phyloP scores from a whole-genome alignment of 768 basidiomycete species.

The Mycena capillaripes region DNA sequence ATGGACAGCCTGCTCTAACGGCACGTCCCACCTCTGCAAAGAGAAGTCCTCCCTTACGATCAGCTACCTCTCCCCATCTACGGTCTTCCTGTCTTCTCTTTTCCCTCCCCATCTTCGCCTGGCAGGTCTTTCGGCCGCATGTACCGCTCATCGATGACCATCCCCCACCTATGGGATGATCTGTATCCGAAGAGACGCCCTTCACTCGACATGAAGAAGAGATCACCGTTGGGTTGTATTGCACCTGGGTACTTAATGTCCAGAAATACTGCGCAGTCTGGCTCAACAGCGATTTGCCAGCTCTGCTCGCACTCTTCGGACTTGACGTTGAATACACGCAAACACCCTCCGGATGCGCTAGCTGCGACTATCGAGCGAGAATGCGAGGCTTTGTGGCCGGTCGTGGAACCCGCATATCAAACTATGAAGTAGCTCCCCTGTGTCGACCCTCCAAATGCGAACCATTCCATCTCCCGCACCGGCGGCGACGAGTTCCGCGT shows the following conservation, averaged over 20 bases:
- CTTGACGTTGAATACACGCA: constrained; percentile 25
- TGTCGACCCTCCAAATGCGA: constrained; percentile 36
- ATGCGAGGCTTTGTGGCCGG: constrained; percentile 28
- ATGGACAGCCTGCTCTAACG: too few species aligned
- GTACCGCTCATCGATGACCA: too few species aligned
- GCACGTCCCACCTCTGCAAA: too few species aligned
- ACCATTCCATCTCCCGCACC: constrained; percentile 34
- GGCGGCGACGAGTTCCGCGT: constrained; percentile 36
- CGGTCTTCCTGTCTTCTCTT: too few species aligned
- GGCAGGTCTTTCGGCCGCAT: too few species aligned
- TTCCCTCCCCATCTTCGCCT: too few species aligned
- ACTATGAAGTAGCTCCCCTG: constrained; percentile 32
- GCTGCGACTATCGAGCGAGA: constrained; percentile 32
- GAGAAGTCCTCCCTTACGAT: too few species aligned
- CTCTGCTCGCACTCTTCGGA: constrained; percentile 23
- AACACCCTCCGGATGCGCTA: constrained; percentile 6
- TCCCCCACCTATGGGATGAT: neutral
- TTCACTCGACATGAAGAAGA: constrained; percentile 15
- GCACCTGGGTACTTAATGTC: constrained; percentile 4
- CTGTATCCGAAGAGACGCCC: constrained; percentile 21
- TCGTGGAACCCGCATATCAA: constrained; percentile 15
- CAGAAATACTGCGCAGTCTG: neutral
- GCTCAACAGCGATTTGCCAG: constrained; percentile 25
- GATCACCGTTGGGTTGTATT: constrained; percentile 21
- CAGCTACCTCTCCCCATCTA: too few species aligned